A percentile compares a stretch with the other conserved stretches of the same genome.
phyloP scores from a whole-genome alignment of 495 filamentous ascomycete species.

The Aspergillus coremiiformis region DNA sequence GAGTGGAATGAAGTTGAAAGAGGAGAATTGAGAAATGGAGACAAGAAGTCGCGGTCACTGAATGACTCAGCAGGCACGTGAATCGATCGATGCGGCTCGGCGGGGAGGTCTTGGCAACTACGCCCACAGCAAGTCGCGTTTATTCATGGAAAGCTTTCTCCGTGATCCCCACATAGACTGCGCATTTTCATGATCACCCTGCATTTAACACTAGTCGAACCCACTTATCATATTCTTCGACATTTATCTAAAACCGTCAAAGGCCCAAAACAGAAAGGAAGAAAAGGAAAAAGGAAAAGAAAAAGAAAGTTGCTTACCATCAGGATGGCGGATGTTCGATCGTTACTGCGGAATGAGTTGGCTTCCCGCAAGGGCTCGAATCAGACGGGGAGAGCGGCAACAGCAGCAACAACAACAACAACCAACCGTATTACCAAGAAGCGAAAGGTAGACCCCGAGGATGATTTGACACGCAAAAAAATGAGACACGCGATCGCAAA shows the following conservation, averaged over 20 bases:
- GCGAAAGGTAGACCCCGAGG: constrained; percentile 47
- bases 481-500: constrained; percentile 30
- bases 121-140: constrained; percentile 13
- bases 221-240: neutral
- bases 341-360: constrained; percentile 75
- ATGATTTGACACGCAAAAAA: constrained; percentile 43
- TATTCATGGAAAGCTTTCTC: constrained; percentile 16
- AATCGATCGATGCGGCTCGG: constrained; percentile 9
- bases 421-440: constrained; percentile 47
- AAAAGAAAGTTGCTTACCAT: neutral
- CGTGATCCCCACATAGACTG: constrained; percentile 16
- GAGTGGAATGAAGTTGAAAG: constrained; percentile 5
- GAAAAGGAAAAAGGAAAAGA: neutral
- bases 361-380: constrained; percentile 60
- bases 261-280: neutral
- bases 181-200: constrained; percentile 3
- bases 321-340: constrained; percentile 75
- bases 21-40: constrained; percentile 11
- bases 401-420: constrained; percentile 23
- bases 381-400: constrained; percentile 27
- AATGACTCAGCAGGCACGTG: constrained; percentile 19
- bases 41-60: constrained; percentile 8
- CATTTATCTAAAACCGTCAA: neutral
- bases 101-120: constrained; percentile 16
- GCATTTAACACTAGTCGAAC: neutral